A percentile compares a stretch with the other conserved stretches of the same genome.
Conservation (phyloP, 441 rosid species). For the Breynia disticha region DNA sequence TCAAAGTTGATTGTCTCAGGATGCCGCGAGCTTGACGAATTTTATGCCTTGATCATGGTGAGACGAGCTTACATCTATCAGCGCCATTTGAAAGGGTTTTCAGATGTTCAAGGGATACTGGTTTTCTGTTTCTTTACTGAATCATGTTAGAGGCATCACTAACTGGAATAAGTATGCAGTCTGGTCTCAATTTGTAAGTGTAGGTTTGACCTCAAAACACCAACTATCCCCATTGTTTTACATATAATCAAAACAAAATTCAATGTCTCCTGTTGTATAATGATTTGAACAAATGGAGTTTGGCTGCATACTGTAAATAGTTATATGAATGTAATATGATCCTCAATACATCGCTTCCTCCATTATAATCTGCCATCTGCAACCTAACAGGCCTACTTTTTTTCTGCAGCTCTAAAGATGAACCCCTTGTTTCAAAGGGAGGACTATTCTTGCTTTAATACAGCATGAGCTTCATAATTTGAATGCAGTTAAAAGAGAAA, state of each 20-base stretch:
- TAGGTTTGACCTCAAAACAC: not conserved
- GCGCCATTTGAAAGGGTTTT: not conserved
- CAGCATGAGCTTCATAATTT: too few relatives aligned
- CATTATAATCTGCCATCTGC: too few relatives aligned
- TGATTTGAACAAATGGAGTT: not conserved
- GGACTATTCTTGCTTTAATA: too few relatives aligned
- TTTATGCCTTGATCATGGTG: slow-evolving; percentile 4
- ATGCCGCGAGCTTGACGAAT: too few relatives aligned
- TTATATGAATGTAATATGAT: not conserved
- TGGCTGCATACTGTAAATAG: slow-evolving; percentile 5
- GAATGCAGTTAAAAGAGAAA: too few relatives aligned
- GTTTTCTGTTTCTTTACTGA: not conserved
- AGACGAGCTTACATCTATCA: not conserved
- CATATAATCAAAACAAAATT: not conserved
- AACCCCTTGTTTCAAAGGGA: too few relatives aligned
- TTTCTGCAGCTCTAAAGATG: too few relatives aligned
- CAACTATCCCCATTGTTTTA: not conserved
- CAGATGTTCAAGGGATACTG: not conserved
- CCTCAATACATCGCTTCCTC: not conserved
- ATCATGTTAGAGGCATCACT: slow-evolving; percentile 20
- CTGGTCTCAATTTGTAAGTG: slow-evolving; percentile 9
- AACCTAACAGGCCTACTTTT: too few relatives aligned
- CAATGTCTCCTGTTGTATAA: not conserved
- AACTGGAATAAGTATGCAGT: slow-evolving; percentile 15
- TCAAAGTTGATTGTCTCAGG: too few relatives aligned